Base-by-base conservation (phyloP, 805 yeast species). In the Saccharomycopsis sp. region DNA sequence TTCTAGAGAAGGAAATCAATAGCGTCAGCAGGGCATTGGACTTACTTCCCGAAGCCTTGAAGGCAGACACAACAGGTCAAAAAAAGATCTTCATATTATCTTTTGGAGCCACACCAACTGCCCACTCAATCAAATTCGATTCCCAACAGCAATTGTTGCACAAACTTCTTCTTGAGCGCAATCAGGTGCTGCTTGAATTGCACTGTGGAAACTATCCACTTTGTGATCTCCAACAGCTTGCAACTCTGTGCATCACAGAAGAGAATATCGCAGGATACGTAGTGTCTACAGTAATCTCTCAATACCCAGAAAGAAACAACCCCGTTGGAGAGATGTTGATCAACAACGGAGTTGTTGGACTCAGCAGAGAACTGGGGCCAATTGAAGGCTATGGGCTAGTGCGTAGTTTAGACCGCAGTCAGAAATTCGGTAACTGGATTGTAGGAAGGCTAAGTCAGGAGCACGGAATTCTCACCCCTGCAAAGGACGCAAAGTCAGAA, bases 21-120 rank as follows among this genome's bases (percentile, higher is more conserved):
- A 78, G 80, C 44, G 89, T 81, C 2, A 78, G 81, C 61, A 67
- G 66, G 8, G 92, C 90, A 1, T 79, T 78, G 2, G 64, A 63
- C 14, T 58, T 61, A 8, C 59, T 63, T 64, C 79, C 46, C 61
- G 69, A 57, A 59, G 65, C 41, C 78, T 79, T 3, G 23, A 63
- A 1, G 37, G 56, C 16, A 66, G 70, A 1, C n/a, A 61, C 65
- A 1, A 57, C 77, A 3, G 76, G 76, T 54, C 73, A 78, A 2
- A 52, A 67, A 1, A 61, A 73, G 46, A 63, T 71, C 18, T 70
- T 29, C 29, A 75, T 74, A 4, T 71, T 87, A 1, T 85, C 92
- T 0, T 87, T 87, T 23, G 95, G 95, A 21, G 91, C 94, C 1
- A 86, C 95, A 0, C 94, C 94, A 51, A 87, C 92, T 0, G 82